Evolutionary conservation across 2,329 filamentous ascomycete species (phyloP).

Genomic region (Claviceps capensis): DNA sequence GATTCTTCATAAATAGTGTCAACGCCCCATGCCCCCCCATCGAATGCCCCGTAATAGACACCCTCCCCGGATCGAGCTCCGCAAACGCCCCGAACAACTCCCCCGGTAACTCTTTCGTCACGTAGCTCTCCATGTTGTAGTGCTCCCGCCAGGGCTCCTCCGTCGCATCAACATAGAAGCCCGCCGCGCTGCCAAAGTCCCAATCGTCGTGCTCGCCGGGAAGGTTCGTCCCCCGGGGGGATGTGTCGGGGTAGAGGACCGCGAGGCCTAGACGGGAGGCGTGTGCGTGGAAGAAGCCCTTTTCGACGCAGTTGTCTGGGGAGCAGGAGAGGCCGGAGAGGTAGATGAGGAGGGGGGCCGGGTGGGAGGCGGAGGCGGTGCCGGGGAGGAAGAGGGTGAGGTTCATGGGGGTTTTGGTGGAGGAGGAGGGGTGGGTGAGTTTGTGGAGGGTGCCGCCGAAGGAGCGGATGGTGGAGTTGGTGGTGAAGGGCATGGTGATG

Average conservation of each 20-base stretch:
- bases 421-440: slow-evolving; percentile 69
- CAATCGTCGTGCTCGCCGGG: slow-evolving; percentile 75
- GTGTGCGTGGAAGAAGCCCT: slow-evolving; percentile 81
- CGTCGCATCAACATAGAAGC: slow-evolving; percentile 88
- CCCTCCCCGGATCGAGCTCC: slow-evolving; percentile 51
- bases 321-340: slow-evolving; percentile 92
- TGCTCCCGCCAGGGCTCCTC: slow-evolving; percentile 57
- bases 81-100: slow-evolving; percentile 60
- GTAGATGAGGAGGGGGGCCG: slow-evolving; percentile 77
- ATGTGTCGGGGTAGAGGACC: slow-evolving; percentile 91
- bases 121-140: slow-evolving; percentile 93
- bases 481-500: slow-evolving; percentile 63
- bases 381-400: slow-evolving; percentile 87
- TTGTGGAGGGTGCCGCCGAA: slow-evolving; percentile 94
- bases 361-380: slow-evolving; percentile 37
- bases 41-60: slow-evolving; percentile 84
- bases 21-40: slow-evolving; percentile 97
- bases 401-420: slow-evolving; percentile 77
- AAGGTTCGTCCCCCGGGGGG: slow-evolving; percentile 69
- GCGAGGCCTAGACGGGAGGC: slow-evolving; percentile 74
- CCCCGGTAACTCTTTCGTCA: slow-evolving; percentile 74
- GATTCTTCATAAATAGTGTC: slow-evolving; percentile 83
- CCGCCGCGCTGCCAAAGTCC: slow-evolving; percentile 85
- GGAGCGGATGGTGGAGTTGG: slow-evolving; percentile 74
- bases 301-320: slow-evolving; percentile 69